Evolutionary conservation across 805 yeast genomes (phyloP).

Genomic region (Isabelozyma gotoi): DNA sequence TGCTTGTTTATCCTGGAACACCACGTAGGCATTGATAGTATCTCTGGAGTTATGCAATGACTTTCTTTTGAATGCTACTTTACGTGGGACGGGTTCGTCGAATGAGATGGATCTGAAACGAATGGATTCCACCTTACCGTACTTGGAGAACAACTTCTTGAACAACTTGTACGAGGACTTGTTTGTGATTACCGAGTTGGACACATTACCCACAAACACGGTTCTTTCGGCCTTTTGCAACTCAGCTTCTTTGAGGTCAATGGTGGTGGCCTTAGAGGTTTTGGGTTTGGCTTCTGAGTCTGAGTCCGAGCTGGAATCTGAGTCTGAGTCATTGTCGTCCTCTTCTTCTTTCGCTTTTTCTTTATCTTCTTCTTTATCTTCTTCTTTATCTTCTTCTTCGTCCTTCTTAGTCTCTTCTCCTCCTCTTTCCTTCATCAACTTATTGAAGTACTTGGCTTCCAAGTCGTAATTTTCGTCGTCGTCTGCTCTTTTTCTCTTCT

Average conservation of each 20-base stretch:
- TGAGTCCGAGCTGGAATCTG: slow-evolving; percentile 7
- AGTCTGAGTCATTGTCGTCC: slow-evolving; percentile 5
- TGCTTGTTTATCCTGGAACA: slow-evolving; percentile 56
- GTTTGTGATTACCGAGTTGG: slow-evolving; percentile 60
- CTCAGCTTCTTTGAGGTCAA: slow-evolving; percentile 69
- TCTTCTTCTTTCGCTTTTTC: slow-evolving; percentile 7
- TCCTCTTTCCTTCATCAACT: slow-evolving; percentile 27
- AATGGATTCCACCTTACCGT: slow-evolving; percentile 65
- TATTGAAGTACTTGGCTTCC: slow-evolving; percentile 54
- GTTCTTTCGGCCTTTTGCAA: slow-evolving; percentile 81
- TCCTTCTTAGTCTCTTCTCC: slow-evolving; percentile 18
- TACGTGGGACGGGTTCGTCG: slow-evolving; percentile 84
- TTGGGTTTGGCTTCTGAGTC: slow-evolving; percentile 8
- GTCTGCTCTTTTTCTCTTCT: slow-evolving; percentile 15
- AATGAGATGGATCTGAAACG: slow-evolving; percentile 93
- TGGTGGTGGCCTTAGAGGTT: slow-evolving; percentile 38
- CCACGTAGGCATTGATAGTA: slow-evolving; percentile 85
- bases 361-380: slow-evolving; percentile 4
- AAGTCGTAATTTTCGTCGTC: slow-evolving; percentile 47
- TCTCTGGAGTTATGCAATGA: slow-evolving; percentile 75
- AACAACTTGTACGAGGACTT: slow-evolving; percentile 62
- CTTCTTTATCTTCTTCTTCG: slow-evolving; percentile 14
- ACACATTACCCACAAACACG: slow-evolving; percentile 84
- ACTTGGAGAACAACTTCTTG: slow-evolving; percentile 56
- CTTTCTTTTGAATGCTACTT: slow-evolving; percentile 83